phyloP scores from a whole-genome alignment of 2,329 filamentous ascomycete species.

The Aspergillus fischeri region DNA sequence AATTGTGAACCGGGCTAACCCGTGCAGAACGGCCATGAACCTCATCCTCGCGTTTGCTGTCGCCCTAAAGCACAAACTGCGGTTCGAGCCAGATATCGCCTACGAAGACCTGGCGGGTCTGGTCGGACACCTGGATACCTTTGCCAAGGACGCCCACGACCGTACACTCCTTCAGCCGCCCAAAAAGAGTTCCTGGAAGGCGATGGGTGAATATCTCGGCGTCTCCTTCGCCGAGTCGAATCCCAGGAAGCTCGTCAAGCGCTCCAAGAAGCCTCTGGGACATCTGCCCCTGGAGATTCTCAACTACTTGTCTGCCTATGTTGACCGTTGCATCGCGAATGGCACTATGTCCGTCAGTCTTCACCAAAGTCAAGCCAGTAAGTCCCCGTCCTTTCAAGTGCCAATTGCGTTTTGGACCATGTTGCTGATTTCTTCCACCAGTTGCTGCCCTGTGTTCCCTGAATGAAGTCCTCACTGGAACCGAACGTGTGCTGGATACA shows the following conservation, averaged over 20 bases:
- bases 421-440: slow-evolving; percentile 16
- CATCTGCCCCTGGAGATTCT: slow-evolving; percentile 82
- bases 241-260: slow-evolving; percentile 72
- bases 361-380: slow-evolving; percentile 38
- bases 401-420: background rate
- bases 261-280: slow-evolving; percentile 66
- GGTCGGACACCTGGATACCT: slow-evolving; percentile 69
- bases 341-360: slow-evolving; percentile 32
- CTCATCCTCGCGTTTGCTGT: slow-evolving; percentile 73
- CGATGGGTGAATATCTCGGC: slow-evolving; percentile 67
- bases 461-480: slow-evolving; percentile 68
- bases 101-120: slow-evolving; percentile 70
- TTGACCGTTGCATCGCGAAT: slow-evolving; percentile 56
- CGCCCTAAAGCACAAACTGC: slow-evolving; percentile 74
- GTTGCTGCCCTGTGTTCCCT: slow-evolving; percentile 60
- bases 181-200: slow-evolving; percentile 56
- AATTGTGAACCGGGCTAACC: slow-evolving; percentile 8
- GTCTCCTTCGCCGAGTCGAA: slow-evolving; percentile 73
- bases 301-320: slow-evolving; percentile 63
- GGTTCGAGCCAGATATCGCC: slow-evolving; percentile 75
- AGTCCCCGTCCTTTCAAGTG: slow-evolving; percentile 7
- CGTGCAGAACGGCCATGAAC: slow-evolving; percentile 60
- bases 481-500: slow-evolving; percentile 75
- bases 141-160: slow-evolving; percentile 59
- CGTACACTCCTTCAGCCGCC: slow-evolving; percentile 30